Base-by-base conservation (phyloP, 768 basidiomycete species). In the Rhodotorula diobovata region DNA sequence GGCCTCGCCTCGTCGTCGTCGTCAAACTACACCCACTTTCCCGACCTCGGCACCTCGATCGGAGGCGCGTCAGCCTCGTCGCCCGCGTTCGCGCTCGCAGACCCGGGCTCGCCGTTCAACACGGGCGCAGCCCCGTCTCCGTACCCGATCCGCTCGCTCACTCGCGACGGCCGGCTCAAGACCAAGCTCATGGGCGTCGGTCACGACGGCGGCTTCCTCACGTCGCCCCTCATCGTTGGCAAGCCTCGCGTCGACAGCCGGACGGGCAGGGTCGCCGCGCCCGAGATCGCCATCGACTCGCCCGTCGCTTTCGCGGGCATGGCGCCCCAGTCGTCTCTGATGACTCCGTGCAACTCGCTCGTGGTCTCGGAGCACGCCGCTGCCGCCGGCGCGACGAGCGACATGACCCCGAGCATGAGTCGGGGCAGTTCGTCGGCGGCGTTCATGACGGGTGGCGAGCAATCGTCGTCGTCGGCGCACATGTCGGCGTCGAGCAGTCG, bases 161-260 rank as follows among this genome's bases (percentile, higher is more conserved):
- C 67, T 37, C 66, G 69, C 25, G 77, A 79, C 50, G 76, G 71
- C 0, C 25, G 77, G 43, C 71, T 79, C 67, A 71, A 75, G 63
- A 76, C 73, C 16, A 67, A 70, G 41, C 58, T 79, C n/a, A 73
- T 75, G 71, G 78, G 78, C 21, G 73, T 77, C 35, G 78, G 78
- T 4, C 67, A 59, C 46, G 72, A 78, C 59, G 78, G 78, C 20
- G 78, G 77, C 2, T 79, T 70, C 68, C 71, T 79, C 58, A 76
- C 77, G 32, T 72, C 70, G 35, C 78, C 78, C 18, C 56, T 73
- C 64, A 66, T 70, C 61, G 60, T 69, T 32, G 70, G 67, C 14
- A 66, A 66, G 35, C 54, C 67, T 1, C 66, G 69, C 1, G 53
- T 65, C 46, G 63, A 72, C 35, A 66, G 71, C 54, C 46, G 74